A percentile compares a stretch with the other conserved stretches of the same genome.
Evolutionary conservation across 768 basidiomycete species (phyloP).

Genomic region (Suillus cothurnatus): DNA sequence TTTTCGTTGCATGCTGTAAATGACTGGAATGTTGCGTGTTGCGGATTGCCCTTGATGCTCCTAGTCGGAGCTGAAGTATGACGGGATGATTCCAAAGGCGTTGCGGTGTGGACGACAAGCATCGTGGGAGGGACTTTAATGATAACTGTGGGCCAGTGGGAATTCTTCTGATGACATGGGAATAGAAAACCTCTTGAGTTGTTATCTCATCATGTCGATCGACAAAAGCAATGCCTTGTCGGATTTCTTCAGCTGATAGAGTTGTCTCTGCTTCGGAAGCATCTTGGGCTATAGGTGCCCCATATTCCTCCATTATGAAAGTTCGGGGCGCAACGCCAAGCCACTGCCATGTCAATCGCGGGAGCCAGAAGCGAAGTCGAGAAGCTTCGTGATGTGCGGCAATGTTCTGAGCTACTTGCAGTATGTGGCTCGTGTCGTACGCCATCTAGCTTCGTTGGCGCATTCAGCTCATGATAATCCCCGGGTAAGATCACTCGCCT

Average conservation of each 20-base stretch:
- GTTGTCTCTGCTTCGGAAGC: conserved; percentile 20
- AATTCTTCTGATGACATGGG: not conserved
- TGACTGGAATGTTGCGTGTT: conserved; percentile 42
- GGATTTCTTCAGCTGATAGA: conserved; percentile 34
- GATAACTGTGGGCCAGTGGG: not conserved
- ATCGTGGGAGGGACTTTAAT: conserved; percentile 3
- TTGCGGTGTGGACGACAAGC: conserved; percentile 11
- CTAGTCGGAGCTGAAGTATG: conserved; percentile 33
- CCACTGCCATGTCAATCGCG: conserved; percentile 43
- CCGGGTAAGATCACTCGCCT: conserved; percentile 31
- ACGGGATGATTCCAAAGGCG: conserved; percentile 28
- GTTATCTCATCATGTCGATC: not conserved
- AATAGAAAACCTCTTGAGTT: not conserved
- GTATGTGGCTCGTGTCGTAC: conserved; percentile 38
- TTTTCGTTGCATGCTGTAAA: conserved; percentile 48
- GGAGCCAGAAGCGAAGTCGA: conserved; percentile 40
- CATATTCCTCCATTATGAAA: conserved; percentile 31
- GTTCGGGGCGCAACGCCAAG: conserved; percentile 41
- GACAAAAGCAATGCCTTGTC: conserved; percentile 31
- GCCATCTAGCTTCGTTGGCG: conserved; percentile 39
- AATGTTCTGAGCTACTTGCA: conserved; percentile 36
- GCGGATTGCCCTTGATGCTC: conserved; percentile 34
- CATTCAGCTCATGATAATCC: not conserved
- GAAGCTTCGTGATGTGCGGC: conserved; percentile 34
- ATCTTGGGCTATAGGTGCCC: conserved; percentile 10